phyloP scores from a whole-genome alignment of 768 basidiomycete genomes.

The Dentipellis sp. region DNA sequence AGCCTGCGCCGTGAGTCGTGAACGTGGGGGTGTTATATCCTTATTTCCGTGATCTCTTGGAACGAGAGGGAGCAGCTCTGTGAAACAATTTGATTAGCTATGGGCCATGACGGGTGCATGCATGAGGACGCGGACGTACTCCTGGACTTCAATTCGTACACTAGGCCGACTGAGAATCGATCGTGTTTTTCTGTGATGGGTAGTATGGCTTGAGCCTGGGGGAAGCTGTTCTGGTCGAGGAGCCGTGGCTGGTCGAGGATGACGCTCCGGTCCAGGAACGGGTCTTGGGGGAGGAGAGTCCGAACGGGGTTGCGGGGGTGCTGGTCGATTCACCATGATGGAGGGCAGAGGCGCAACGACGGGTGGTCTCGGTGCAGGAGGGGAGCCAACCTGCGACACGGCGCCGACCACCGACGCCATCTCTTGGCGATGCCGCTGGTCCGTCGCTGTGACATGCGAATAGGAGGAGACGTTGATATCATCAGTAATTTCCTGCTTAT shows the following conservation, averaged over 20 bases:
- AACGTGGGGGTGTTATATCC: not conserved
- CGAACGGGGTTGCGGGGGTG: conserved; percentile 2
- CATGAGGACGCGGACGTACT: conserved; percentile 2
- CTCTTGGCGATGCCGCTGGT: conserved; percentile 17
- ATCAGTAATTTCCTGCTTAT: not conserved
- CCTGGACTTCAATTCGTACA: conserved; percentile 14
- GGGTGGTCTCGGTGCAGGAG: not conserved
- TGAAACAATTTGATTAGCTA: too few species aligned
- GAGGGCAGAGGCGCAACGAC: not conserved
- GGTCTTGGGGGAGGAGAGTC: not conserved
- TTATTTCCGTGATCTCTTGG: not conserved
- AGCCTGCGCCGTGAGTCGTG: not conserved
- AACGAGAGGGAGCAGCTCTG: too few species aligned
- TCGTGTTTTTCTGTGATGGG: conserved; percentile 6
- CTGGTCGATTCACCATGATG: not conserved
- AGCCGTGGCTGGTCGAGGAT: not conserved
- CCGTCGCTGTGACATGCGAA: conserved; percentile 15
- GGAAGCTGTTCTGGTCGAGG: not conserved
- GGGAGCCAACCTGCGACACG: conserved; percentile 9
- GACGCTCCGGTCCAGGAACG: not conserved
- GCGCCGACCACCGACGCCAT: conserved; percentile 9
- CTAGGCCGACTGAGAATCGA: conserved; percentile 12
- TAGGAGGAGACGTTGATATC: not conserved
- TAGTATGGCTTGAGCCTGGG: not conserved
- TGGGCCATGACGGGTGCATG: too few species aligned